These are phyloP conservation scores for Neurospora sublineolata DNA, from an alignment of 495 filamentous ascomycete genomes.

Conservation along the genomic window DNA sequence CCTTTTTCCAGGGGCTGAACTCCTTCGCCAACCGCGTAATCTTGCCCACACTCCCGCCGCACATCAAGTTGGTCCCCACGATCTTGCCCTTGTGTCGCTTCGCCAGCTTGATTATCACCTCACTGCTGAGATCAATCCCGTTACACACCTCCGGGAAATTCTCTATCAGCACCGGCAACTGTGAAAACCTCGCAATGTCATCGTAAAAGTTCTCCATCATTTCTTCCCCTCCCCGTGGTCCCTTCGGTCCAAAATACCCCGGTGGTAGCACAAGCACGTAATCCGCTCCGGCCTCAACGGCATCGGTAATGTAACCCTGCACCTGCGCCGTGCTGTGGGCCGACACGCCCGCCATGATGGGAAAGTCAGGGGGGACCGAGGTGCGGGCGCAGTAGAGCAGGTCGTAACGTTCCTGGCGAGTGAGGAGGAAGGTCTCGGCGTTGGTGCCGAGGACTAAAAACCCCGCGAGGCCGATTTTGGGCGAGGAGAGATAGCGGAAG, in stretches of 20 bases:
- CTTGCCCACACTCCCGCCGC: constrained; percentile 58
- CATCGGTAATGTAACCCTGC: constrained; percentile 47
- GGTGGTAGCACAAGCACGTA: constrained; percentile 51
- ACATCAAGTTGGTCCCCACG: constrained; percentile 57
- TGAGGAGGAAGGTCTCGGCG: constrained; percentile 54
- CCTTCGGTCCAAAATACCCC: constrained; percentile 44
- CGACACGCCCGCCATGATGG: constrained; percentile 52
- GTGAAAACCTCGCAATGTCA: constrained; percentile 34
- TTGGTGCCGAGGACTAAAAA: constrained; percentile 55
- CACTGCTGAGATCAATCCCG: constrained; percentile 51
- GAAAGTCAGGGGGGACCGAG: constrained; percentile 35
- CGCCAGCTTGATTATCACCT: constrained; percentile 44
- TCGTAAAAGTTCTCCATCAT: constrained; percentile 52
- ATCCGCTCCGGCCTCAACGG: constrained; percentile 44
- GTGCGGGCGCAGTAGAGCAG: constrained; percentile 42
- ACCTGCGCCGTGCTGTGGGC: constrained; percentile 56
- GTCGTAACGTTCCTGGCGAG: constrained; percentile 44
- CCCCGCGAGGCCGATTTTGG: constrained; percentile 41
- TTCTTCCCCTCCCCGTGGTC: constrained; percentile 12
- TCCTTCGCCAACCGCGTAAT: constrained; percentile 37
- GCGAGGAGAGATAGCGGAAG: constrained; percentile 38
- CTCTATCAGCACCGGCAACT: constrained; percentile 52
- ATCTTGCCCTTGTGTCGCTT: constrained; percentile 30
- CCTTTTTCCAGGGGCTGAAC: constrained; percentile 29
- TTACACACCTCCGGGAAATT: constrained; percentile 67